Evolutionary conservation across 2,329 filamentous ascomycete genomes (phyloP).

Genomic region (Cladorrhinum sp.): DNA sequence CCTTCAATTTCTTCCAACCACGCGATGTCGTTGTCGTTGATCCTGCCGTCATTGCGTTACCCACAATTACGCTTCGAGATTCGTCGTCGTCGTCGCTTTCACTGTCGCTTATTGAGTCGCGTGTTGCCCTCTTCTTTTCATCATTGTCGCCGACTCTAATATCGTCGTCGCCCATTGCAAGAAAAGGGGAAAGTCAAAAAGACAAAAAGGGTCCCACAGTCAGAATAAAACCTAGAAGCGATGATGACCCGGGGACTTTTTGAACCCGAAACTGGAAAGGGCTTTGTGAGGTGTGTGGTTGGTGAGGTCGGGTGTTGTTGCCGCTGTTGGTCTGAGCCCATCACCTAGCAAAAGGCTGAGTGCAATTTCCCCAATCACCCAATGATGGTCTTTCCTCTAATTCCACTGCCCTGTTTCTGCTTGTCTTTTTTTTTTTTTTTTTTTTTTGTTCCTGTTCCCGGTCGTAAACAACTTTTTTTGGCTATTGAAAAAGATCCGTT

Average conservation of each 20-base stretch:
- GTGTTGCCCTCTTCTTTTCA: background rate
- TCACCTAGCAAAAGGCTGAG: background rate
- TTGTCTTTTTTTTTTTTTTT: background rate
- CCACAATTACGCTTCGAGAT: too few species aligned
- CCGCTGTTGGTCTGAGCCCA: too few species aligned
- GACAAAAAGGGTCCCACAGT: background rate
- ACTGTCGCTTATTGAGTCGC: background rate
- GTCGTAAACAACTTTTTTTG: background rate
- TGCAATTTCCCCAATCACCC: background rate
- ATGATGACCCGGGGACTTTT: too few species aligned
- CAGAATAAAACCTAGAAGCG: background rate
- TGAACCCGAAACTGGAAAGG: too few species aligned
- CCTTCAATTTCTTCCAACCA: background rate
- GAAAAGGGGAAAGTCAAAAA: background rate
- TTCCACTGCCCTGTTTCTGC: too few species aligned
- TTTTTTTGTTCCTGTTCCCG: background rate
- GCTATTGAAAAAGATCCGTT: background rate
- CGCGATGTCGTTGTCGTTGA: slow-evolving; percentile 1
- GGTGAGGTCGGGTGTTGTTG: too few species aligned
- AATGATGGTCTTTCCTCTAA: background rate
- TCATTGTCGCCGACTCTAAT: background rate
- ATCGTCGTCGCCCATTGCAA: background rate
- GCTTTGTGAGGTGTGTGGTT: background rate
- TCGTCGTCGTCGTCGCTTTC: background rate
- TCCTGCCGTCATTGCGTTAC: background rate